Conservation (phyloP, 352 stramenopile species). For the Globisporangium nagaii region DNA sequence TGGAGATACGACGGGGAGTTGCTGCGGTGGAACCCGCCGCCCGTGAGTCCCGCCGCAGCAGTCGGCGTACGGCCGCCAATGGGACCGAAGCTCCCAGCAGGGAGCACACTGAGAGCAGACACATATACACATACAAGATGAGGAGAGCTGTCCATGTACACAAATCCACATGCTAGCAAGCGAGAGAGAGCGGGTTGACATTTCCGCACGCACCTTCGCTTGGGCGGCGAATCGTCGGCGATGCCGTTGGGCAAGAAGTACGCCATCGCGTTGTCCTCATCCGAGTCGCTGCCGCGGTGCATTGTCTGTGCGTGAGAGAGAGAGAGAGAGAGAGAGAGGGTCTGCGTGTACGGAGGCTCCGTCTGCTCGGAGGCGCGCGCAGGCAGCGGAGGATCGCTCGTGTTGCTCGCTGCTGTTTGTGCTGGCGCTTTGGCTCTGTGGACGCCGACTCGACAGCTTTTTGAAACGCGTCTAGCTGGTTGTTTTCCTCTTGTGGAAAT, state of each 20-base stretch:
- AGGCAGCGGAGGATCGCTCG: too few species aligned
- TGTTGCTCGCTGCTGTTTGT: too few species aligned
- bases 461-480: too few species aligned
- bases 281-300: conserved; percentile 26
- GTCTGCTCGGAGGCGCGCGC: too few species aligned
- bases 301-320: background rate
- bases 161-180: background rate
- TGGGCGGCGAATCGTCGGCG: conserved; percentile 73
- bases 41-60: background rate
- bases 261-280: conserved; percentile 58
- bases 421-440: too few species aligned
- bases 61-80: conserved; percentile 30
- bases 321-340: background rate
- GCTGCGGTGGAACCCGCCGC: conserved; percentile 9
- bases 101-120: conserved; percentile 1
- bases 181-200: background rate
- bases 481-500: too few species aligned
- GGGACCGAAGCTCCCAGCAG: conserved; percentile 33
- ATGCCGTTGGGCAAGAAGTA: conserved; percentile 87
- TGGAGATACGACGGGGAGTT: conserved; percentile 12
- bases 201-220: conserved; percentile 35
- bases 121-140: background rate
- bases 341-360: background rate
- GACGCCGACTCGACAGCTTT: too few species aligned
- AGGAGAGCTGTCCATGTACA: background rate